Percentiles rank a stretch among this genome's conserved stretches.
These are phyloP conservation scores for Aureobasidium sp. DNA, from an alignment of 2,329 filamentous ascomycete genomes.

Conservation along the genomic window DNA sequence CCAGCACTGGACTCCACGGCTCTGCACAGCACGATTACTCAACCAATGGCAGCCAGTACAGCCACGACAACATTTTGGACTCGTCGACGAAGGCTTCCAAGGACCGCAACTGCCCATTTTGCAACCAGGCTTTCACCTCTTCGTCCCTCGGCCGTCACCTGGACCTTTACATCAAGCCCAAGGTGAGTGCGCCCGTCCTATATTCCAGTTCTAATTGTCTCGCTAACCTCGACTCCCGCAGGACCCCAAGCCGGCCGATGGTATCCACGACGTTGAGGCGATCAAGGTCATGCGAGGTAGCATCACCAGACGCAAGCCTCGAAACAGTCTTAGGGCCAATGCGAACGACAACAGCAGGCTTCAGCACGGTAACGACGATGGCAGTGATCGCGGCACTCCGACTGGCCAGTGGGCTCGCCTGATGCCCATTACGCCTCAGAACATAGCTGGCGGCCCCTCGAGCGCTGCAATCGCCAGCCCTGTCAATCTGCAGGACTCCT, in stretches of 20 bases:
- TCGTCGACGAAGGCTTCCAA: slow-evolving; percentile 62
- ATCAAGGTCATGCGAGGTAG: slow-evolving; percentile 85
- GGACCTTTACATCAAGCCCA: slow-evolving; percentile 93
- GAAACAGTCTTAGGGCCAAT: slow-evolving; percentile 44
- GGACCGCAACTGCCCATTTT: slow-evolving; percentile 91
- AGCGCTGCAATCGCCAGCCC: slow-evolving; percentile 19
- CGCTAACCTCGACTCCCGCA: neutral
- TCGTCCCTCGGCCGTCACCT: slow-evolving; percentile 94
- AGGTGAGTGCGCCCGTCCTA: slow-evolving; percentile 37
- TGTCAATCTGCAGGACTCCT: slow-evolving; percentile 18
- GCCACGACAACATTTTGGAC: slow-evolving; percentile 3
- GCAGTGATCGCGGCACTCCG: slow-evolving; percentile 20
- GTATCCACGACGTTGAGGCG: slow-evolving; percentile 89
- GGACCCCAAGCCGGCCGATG: slow-evolving; percentile 89
- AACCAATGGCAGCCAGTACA: slow-evolving; percentile 20
- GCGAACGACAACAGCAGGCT: slow-evolving; percentile 18
- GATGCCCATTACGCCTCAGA: slow-evolving; percentile 17
- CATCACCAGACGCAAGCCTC: slow-evolving; percentile 88
- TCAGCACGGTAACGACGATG: slow-evolving; percentile 13
- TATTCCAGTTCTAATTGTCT: neutral
- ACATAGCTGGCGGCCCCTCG: slow-evolving; percentile 20
- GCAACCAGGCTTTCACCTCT: slow-evolving; percentile 90
- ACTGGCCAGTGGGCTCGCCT: slow-evolving; percentile 15
- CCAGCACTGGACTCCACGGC: neutral
- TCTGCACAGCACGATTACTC: slow-evolving; percentile 21